A percentile compares a stretch with the other conserved stretches of the same genome.
Conservation (phyloP, 1,284 basidiomycete species). For the Porodaedalea pini region DNA sequence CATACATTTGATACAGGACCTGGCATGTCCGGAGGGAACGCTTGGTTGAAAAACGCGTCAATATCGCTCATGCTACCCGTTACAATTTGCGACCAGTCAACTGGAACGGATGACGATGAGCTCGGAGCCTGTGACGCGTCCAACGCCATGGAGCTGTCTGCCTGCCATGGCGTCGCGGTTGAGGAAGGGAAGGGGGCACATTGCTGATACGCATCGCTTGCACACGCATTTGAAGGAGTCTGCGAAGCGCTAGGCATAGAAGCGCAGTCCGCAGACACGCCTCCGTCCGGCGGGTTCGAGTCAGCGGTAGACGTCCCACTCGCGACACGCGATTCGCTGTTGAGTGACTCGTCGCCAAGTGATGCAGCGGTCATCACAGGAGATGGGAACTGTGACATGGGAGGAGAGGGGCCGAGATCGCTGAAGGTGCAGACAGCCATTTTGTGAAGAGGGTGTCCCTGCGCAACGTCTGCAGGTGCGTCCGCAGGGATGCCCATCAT, state of each 20-base stretch:
- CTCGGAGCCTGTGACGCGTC: neutral
- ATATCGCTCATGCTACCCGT: neutral
- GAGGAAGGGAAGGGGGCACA: neutral
- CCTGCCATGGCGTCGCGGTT: neutral
- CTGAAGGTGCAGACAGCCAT: constrained; percentile 8
- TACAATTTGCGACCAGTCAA: neutral
- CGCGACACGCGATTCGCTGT: neutral
- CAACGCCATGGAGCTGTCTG: neutral
- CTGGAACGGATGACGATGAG: neutral
- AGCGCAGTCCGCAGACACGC: neutral
- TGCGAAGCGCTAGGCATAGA: neutral
- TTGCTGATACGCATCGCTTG: neutral
- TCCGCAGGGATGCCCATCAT: neutral
- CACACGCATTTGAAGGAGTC: neutral
- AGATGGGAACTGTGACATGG: constrained; percentile 26
- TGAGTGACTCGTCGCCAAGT: neutral
- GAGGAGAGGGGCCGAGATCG: constrained; percentile 25
- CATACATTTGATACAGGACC: neutral
- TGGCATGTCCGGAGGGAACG: neutral
- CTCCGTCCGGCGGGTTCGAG: neutral
- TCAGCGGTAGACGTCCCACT: neutral
- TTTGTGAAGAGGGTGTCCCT: constrained; percentile 1
- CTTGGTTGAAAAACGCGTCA: neutral
- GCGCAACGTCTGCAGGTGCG: neutral
- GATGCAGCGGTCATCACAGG: constrained; percentile 14